These are phyloP conservation scores for Stephanodiscus triporus DNA, from an alignment of 108 stramenopile genomes.

Conservation along the genomic window DNA sequence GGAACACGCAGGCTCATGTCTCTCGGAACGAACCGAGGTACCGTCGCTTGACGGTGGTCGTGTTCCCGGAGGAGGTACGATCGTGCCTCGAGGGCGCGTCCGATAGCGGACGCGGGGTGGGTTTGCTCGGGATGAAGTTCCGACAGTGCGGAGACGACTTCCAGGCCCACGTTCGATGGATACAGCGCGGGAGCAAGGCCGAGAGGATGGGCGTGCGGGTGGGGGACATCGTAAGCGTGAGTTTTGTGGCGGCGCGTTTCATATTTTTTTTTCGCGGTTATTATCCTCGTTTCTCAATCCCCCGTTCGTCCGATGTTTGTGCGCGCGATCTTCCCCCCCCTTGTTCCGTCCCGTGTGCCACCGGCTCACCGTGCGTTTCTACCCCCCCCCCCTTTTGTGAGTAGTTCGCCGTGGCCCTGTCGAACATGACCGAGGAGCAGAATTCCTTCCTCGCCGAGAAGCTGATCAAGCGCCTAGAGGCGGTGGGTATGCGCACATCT, in stretches of 20 bases:
- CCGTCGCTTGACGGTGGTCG: conserved; percentile 1
- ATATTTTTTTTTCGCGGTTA: neutral
- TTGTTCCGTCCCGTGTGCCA: neutral
- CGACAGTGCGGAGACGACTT: conserved; percentile 31
- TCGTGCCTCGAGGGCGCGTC: neutral
- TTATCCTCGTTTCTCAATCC: too few relatives aligned
- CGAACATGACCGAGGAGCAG: conserved; percentile 36
- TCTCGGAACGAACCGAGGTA: neutral
- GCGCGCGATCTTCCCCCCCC: too few relatives aligned
- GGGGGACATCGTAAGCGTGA: conserved; percentile 49
- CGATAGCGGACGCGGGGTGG: neutral
- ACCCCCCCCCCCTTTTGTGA: neutral
- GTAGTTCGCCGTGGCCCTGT: conserved; percentile 47
- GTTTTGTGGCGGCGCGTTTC: neutral
- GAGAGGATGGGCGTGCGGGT: conserved; percentile 38
- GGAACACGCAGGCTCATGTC: too few relatives aligned
- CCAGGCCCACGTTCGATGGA: conserved; percentile 43
- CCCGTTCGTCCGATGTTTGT: too few relatives aligned
- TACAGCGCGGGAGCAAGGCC: conserved; percentile 32
- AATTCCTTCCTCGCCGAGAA: conserved; percentile 40
- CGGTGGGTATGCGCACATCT: conserved; percentile 50
- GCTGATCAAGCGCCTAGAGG: conserved; percentile 48
- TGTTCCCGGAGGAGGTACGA: conserved; percentile 13
- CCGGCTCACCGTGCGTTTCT: too few relatives aligned
- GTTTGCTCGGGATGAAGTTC: conserved; percentile 39